A percentile compares a stretch with the other conserved stretches of the same genome.
phyloP scores from a whole-genome alignment of 371 early-diverging fungal species.

The Mucor velutinosus region DNA sequence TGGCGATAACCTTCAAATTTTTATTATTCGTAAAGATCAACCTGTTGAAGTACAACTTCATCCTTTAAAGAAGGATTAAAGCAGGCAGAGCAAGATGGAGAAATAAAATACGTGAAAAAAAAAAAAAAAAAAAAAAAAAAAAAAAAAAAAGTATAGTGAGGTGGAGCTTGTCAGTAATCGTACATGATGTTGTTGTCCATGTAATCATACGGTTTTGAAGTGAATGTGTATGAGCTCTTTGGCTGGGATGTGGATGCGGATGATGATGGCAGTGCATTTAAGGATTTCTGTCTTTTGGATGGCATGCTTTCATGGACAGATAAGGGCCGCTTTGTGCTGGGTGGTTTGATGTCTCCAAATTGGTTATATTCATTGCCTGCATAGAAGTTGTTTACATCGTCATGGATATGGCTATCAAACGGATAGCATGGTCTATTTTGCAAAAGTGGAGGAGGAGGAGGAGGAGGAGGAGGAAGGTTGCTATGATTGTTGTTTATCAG shows the following conservation, averaged over 20 bases:
- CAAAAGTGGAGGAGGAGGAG: neutral
- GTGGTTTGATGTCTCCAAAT: neutral
- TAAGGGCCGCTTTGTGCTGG: neutral
- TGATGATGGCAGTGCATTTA: neutral
- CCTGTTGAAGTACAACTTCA: constrained; percentile 76
- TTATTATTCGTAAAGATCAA: constrained; percentile 76
- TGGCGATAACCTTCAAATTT: constrained; percentile 97
- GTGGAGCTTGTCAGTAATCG: constrained; percentile 4
- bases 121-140: too few species aligned
- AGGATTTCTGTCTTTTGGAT: neutral
- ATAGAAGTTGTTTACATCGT: constrained; percentile 17
- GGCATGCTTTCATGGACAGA: neutral
- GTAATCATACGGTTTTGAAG: constrained; percentile 20
- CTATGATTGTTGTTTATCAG: neutral
- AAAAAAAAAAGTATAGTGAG: neutral
- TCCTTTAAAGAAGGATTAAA: constrained; percentile 81
- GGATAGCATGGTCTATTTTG: constrained; percentile 20
- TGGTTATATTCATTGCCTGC: constrained; percentile 13
- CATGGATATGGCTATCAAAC: constrained; percentile 7
- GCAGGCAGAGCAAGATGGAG: neutral
- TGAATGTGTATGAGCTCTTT: constrained; percentile 4
- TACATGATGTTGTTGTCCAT: constrained; percentile 15
- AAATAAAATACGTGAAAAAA: neutral
- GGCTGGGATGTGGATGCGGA: neutral
- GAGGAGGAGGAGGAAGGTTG: neutral